phyloP scores from a whole-genome alignment of 768 basidiomycete species.

The Cantharellus cinnabarinus region DNA sequence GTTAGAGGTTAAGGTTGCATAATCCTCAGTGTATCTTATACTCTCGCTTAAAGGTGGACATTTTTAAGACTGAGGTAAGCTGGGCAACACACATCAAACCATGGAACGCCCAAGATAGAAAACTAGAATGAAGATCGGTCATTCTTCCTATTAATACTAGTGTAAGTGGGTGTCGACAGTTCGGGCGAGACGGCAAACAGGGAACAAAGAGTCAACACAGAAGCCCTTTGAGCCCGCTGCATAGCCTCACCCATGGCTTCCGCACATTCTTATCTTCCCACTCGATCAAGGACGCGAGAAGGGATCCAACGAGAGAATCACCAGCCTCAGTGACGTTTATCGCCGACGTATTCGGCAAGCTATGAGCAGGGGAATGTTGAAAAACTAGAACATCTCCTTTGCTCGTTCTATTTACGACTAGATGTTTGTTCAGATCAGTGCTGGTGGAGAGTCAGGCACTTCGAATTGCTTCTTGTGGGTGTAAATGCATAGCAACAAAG shows the following conservation, averaged over 20 bases:
- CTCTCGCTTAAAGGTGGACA: no score
- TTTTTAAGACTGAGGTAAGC: no score
- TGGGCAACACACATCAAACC: no score
- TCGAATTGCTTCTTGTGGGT: slow-evolving; percentile 19
- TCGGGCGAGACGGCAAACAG: slow-evolving; percentile 43
- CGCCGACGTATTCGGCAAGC: slow-evolving; percentile 19
- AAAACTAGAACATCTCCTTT: slow-evolving; percentile 35
- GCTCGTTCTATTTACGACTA: slow-evolving; percentile 28
- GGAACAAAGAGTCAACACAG: slow-evolving; percentile 36
- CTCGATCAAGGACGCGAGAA: slow-evolving; percentile 21
- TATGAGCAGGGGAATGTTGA: slow-evolving; percentile 49
- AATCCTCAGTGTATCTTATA: no score
- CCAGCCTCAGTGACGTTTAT: slow-evolving; percentile 83
- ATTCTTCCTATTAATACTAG: no score
- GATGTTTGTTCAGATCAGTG: slow-evolving; percentile 24
- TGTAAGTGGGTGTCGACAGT: slow-evolving; percentile 13
- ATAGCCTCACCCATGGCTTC: slow-evolving; percentile 26
- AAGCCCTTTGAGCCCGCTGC: slow-evolving; percentile 41
- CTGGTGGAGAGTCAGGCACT: slow-evolving; percentile 32
- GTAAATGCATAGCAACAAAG: slow-evolving; percentile 37
- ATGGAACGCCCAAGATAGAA: no score
- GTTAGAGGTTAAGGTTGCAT: no score
- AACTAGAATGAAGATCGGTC: no score
- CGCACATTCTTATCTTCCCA: slow-evolving; percentile 4
- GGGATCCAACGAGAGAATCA: slow-evolving; percentile 69